Evolutionary conservation across 2,329 filamentous ascomycete genomes (phyloP).

Genomic region (Domatiomyces catenatus): DNA sequence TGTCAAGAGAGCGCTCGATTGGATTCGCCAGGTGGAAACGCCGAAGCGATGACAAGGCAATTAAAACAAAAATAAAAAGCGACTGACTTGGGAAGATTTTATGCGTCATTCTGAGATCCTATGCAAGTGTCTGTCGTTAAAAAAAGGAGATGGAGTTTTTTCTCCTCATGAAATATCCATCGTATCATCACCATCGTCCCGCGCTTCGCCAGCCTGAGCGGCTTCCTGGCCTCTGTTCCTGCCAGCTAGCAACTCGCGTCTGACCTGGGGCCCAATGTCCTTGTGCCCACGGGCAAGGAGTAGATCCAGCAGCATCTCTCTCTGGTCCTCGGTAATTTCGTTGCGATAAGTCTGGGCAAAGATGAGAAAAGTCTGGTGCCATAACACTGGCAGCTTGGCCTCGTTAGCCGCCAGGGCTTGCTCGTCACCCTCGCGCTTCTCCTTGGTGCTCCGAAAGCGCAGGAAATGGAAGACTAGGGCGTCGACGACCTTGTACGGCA

Average conservation of each 20-base stretch:
- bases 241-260: conserved; percentile 75
- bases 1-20: conserved; percentile 20
- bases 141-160: neutral
- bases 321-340: conserved; percentile 88
- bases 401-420: conserved; percentile 39
- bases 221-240: conserved; percentile 64
- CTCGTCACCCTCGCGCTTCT: conserved; percentile 40
- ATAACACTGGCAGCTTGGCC: conserved; percentile 69
- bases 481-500: conserved; percentile 89
- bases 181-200: conserved; percentile 17
- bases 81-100: neutral
- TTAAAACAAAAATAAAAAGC: neutral
- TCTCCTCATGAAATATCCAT: conserved; percentile 4
- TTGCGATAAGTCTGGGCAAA: conserved; percentile 93
- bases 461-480: conserved; percentile 93
- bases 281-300: conserved; percentile 72
- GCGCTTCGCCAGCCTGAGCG: conserved; percentile 54
- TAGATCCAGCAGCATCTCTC: conserved; percentile 78
- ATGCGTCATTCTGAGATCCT: neutral
- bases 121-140: too few species aligned
- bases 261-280: conserved; percentile 77
- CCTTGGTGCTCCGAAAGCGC: conserved; percentile 56
- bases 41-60: too few species aligned
- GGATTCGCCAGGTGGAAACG: conserved; percentile 16
- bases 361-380: conserved; percentile 83